Evolutionary conservation across 495 filamentous ascomycete species (phyloP).

Genomic region (Lasiosphaeria miniovina): DNA sequence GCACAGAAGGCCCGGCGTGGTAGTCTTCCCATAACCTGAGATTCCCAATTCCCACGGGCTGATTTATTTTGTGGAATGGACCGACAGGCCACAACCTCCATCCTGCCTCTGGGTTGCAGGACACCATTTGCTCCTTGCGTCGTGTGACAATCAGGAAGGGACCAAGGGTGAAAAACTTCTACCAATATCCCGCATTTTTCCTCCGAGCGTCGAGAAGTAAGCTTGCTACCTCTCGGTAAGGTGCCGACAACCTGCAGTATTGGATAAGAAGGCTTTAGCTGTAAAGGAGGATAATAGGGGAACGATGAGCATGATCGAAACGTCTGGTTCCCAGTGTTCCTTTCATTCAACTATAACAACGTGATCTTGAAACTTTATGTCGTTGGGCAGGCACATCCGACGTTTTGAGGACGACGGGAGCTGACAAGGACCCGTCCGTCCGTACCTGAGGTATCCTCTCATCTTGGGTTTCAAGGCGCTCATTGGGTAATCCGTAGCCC

Average conservation of each 20-base stretch:
- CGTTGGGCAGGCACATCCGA: background rate
- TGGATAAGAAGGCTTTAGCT: background rate
- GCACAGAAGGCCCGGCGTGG: too few relatives aligned
- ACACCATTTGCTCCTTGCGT: background rate
- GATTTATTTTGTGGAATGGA: too few relatives aligned
- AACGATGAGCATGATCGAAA: background rate
- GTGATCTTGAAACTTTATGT: background rate
- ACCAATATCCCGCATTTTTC: background rate
- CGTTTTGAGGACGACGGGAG: background rate
- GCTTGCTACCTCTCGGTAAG: too few relatives aligned
- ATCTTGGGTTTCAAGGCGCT: too few relatives aligned
- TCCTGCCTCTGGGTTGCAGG: background rate
- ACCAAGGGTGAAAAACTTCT: background rate
- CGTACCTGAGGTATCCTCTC: too few relatives aligned
- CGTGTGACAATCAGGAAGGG: background rate
- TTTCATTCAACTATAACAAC: background rate
- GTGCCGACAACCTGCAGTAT: background rate
- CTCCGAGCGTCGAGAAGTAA: background rate
- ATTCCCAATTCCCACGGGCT: too few relatives aligned
- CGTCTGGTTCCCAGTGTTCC: background rate
- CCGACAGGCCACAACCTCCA: background rate
- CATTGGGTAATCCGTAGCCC: background rate
- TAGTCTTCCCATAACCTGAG: too few relatives aligned
- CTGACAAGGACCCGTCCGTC: too few relatives aligned
- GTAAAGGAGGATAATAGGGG: background rate